Conservation (phyloP, 805 yeast genomes). For the Sporopachydermia quercuum region DNA sequence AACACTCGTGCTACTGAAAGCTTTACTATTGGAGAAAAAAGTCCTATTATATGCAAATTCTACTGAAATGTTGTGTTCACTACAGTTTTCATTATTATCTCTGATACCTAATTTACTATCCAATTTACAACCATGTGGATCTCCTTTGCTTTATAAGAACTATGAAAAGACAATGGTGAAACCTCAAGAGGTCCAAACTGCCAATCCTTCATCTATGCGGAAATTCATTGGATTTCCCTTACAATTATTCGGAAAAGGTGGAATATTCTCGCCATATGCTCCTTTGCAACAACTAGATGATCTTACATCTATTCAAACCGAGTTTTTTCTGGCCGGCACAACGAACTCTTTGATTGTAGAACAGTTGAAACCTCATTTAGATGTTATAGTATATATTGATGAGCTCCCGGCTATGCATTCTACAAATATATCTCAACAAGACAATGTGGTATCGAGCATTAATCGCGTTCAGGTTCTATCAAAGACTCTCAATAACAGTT, state of each 20-base stretch:
- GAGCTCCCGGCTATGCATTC: constrained; percentile 9
- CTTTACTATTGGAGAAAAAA: constrained; percentile 58
- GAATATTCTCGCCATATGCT: constrained; percentile 85
- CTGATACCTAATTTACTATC: constrained; percentile 70
- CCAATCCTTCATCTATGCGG: constrained; percentile 64
- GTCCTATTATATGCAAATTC: constrained; percentile 67
- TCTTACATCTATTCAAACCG: constrained; percentile 37
- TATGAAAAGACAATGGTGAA: constrained; percentile 35
- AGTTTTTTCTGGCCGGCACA: constrained; percentile 67
- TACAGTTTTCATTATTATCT: constrained; percentile 73
- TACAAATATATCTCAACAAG: constrained; percentile 1
- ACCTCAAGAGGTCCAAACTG: constrained; percentile 57
- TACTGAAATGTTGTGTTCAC: constrained; percentile 64
- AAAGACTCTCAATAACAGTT: constrained; percentile 23
- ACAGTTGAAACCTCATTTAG: constrained; percentile 47
- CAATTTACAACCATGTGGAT: constrained; percentile 62
- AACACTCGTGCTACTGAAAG: constrained; percentile 56
- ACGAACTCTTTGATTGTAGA: constrained; percentile 71
- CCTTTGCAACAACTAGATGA: constrained; percentile 85
- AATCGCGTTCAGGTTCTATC: constrained; percentile 31
- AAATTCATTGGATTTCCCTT: constrained; percentile 79
- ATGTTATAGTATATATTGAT: constrained; percentile 61
- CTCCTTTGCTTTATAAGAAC: constrained; percentile 49
- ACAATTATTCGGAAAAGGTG: constrained; percentile 72
- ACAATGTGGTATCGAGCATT: constrained; percentile 10